Evolutionary conservation across 768 basidiomycete species (phyloP).

Genomic region (Amanita exitialis): DNA sequence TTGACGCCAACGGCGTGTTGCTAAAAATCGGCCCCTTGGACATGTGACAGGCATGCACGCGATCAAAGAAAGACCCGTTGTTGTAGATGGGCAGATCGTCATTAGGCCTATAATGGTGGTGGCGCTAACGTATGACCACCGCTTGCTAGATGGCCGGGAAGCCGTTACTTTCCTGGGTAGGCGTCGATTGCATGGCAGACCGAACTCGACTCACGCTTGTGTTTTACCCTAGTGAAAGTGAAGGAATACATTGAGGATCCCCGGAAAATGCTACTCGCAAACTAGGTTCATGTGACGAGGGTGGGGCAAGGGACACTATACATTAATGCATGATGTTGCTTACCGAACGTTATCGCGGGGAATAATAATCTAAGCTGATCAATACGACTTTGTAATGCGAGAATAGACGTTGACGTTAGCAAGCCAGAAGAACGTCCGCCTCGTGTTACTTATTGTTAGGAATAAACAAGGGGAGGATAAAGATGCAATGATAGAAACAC

Average conservation of each 20-base stretch:
- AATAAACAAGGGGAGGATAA: neutral
- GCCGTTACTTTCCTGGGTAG: constrained; percentile 94
- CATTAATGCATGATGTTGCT: neutral
- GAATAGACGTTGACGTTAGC: neutral
- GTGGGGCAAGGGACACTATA: neutral
- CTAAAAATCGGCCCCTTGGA: neutral
- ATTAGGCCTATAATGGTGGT: constrained; percentile 96
- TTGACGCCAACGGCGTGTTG: neutral
- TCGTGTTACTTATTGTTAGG: neutral
- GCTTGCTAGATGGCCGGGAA: constrained; percentile 91
- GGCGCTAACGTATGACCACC: constrained; percentile 91
- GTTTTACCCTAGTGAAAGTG: constrained; percentile 54
- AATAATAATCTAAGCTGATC: neutral
- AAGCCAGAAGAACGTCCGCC: neutral
- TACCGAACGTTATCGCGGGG: neutral
- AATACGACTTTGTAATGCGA: neutral
- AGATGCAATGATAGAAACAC: neutral
- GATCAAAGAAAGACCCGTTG: constrained; percentile 86
- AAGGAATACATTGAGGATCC: constrained; percentile 94
- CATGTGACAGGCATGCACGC: constrained; percentile 71
- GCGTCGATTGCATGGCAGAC: constrained; percentile 17
- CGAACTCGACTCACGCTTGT: neutral
- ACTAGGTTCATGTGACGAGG: constrained; percentile 1
- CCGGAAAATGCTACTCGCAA: constrained; percentile 73
- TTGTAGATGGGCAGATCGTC: constrained; percentile 91